Percentiles rank a stretch among this genome's conserved stretches.
Evolutionary conservation across 306 rosid species (phyloP).

Genomic region (Carpinus fangiana): DNA sequence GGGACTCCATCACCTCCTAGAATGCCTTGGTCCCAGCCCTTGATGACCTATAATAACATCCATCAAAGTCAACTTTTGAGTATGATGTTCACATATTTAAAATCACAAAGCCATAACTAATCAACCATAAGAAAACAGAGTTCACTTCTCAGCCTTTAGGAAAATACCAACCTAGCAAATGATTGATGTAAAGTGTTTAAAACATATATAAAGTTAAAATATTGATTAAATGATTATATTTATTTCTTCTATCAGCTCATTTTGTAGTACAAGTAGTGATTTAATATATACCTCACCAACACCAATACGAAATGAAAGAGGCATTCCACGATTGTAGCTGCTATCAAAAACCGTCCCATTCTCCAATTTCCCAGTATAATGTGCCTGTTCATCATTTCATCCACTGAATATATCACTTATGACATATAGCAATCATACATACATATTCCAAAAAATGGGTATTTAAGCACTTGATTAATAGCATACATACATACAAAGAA

Average conservation of each 20-base stretch:
- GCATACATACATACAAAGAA: not conserved
- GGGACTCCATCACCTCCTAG: conserved; percentile 91
- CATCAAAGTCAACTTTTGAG: conserved; percentile 7
- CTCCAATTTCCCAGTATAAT: conserved; percentile 87
- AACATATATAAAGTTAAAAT: not conserved
- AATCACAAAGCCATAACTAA: too few relatives aligned
- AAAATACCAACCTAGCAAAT: not conserved
- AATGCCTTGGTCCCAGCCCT: conserved; percentile 98
- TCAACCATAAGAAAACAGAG: too few relatives aligned
- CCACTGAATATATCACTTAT: not conserved
- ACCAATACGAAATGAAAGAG: conserved; percentile 80
- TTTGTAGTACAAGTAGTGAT: too few relatives aligned
- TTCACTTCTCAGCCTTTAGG: too few relatives aligned
- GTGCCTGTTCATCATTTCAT: conserved; percentile 52
- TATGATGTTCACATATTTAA: not conserved
- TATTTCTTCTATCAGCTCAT: too few relatives aligned
- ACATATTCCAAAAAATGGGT: not conserved
- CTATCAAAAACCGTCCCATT: conserved; percentile 88
- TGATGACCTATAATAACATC: conserved; percentile 62
- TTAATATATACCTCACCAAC: conserved; percentile 78
- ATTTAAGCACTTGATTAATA: not conserved
- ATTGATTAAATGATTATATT: too few relatives aligned
- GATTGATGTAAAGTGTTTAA: not conserved
- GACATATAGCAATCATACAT: not conserved
- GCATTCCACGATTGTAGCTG: conserved; percentile 92